Evolutionary conservation across 768 basidiomycete species (phyloP).

Genomic region (Agrocybe pediades): DNA sequence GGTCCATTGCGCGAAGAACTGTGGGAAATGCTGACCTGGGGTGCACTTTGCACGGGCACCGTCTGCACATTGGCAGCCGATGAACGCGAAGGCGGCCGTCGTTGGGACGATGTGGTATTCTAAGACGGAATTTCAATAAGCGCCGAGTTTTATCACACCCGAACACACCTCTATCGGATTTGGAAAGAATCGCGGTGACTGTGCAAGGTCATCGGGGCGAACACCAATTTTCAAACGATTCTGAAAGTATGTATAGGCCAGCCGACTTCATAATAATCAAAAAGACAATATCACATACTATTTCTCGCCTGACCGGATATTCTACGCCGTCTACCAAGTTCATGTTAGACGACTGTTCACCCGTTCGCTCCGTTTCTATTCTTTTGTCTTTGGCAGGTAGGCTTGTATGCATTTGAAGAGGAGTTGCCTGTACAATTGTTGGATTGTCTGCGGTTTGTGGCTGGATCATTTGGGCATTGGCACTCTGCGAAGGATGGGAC

Average conservation of each 20-base stretch:
- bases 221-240: slow-evolving; percentile 18
- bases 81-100: slow-evolving; percentile 13
- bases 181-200: background rate
- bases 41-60: background rate
- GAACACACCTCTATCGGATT: slow-evolving; percentile 1
- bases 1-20: background rate
- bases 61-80: background rate
- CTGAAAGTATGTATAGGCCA: slow-evolving; percentile 5
- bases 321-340: background rate
- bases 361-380: slow-evolving; percentile 9
- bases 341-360: slow-evolving; percentile 6
- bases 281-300: slow-evolving; percentile 13
- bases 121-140: background rate
- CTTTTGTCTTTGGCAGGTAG: slow-evolving; percentile 22
- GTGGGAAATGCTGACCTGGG: slow-evolving; percentile 1
- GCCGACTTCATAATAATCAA: background rate
- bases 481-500: background rate
- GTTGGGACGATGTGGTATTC: background rate
- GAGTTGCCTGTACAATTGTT: slow-evolving; percentile 11
- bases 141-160: background rate
- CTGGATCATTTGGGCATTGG: background rate
- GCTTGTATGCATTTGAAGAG: slow-evolving; percentile 16
- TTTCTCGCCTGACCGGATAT: slow-evolving; percentile 17
- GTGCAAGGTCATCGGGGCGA: slow-evolving; percentile 10
- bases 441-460: slow-evolving; percentile 4